phyloP scores from a whole-genome alignment of 441 rosid species.

The Bocquillonia castaneifolia region DNA sequence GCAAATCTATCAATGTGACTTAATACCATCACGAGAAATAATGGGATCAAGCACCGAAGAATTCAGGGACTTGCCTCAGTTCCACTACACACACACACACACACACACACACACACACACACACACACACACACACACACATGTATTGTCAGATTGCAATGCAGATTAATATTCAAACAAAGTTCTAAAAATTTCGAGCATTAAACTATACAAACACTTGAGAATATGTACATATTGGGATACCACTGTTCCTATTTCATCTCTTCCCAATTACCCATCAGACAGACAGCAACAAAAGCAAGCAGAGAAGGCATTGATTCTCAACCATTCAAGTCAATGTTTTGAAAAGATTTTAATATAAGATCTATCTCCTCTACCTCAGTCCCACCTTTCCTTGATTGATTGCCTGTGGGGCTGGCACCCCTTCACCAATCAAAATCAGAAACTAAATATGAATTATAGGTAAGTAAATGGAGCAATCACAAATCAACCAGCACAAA shows the following conservation, averaged over 20 bases:
- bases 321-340: slow-evolving; percentile 2
- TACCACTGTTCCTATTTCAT: background rate
- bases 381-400: slow-evolving; percentile 9
- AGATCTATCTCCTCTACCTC: background rate
- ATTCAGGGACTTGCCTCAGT: no score
- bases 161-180: background rate
- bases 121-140: no score
- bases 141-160: background rate
- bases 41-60: background rate
- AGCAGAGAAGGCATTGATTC: background rate
- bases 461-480: slow-evolving; percentile 9
- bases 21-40: background rate
- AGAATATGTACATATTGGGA: background rate
- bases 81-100: no score
- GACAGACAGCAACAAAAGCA: slow-evolving; percentile 3
- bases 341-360: slow-evolving; percentile 2
- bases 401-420: slow-evolving; percentile 6
- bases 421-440: background rate
- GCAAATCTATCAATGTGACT: background rate
- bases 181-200: background rate
- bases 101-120: no score
- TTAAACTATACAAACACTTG: background rate
- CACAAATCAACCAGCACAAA: slow-evolving; percentile 7
- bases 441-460: background rate
- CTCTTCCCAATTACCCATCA: slow-evolving; percentile 7